These are phyloP conservation scores for Testicularia cyperi DNA, from an alignment of 1,284 basidiomycete species.

Conservation along the genomic window DNA sequence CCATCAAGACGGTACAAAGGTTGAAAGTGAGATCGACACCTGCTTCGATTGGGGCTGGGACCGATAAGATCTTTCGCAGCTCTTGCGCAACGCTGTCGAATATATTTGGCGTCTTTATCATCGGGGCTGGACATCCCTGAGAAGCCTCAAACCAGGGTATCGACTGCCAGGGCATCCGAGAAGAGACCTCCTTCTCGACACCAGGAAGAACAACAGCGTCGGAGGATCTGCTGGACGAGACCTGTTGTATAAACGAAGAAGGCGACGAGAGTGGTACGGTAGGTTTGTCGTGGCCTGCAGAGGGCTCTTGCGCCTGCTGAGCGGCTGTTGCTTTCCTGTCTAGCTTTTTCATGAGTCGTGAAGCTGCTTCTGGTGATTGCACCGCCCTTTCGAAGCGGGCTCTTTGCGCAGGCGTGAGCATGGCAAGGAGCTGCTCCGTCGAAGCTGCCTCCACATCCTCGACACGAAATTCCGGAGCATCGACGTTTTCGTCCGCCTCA, in stretches of 20 bases:
- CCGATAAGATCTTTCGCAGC: conserved; percentile 4
- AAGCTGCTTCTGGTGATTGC: conserved; percentile 14
- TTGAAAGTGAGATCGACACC: conserved; percentile 26
- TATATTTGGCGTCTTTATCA: not conserved
- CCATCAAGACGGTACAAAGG: conserved; percentile 33
- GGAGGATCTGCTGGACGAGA: too few species aligned
- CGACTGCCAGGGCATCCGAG: conserved; percentile 13
- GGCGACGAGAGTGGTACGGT: too few species aligned
- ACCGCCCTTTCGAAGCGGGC: conserved; percentile 22
- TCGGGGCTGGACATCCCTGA: not conserved
- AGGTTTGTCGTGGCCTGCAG: too few species aligned
- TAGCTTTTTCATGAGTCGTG: conserved; percentile 9
- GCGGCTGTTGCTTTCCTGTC: conserved; percentile 25
- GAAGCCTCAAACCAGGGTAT: conserved; percentile 17
- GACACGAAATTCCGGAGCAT: not conserved
- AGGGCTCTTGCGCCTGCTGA: too few species aligned
- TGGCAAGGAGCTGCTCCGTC: conserved; percentile 25
- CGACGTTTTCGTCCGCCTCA: conserved; percentile 1
- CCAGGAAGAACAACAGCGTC: too few species aligned
- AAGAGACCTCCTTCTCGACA: too few species aligned
- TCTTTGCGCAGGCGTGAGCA: conserved; percentile 34
- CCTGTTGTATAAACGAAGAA: too few species aligned
- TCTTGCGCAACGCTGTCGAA: conserved; percentile 1
- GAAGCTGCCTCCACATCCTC: conserved; percentile 16
- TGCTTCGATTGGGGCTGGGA: not conserved